Evolutionary conservation across 192 early-diverging fungal genomes (phyloP), one percentile per base, ranked within the genome.

Genomic region (Gonapodya sp.): DNA sequence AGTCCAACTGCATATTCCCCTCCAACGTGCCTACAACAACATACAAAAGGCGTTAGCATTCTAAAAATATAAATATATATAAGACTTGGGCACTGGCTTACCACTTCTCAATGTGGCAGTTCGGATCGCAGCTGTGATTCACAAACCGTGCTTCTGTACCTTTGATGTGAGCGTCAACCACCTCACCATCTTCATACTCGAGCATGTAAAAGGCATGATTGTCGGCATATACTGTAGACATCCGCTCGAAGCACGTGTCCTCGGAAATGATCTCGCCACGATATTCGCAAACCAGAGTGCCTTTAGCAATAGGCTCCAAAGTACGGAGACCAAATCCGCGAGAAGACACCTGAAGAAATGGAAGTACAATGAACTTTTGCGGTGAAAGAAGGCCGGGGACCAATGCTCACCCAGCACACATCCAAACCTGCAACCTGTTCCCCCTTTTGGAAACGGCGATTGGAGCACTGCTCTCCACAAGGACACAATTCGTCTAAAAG

Each of bases 51-150:
- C 24, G 31, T 0, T 75, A 31, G 73, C 0, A 30, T 1, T 24
- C 78, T 46, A 30, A 30, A 46, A 1, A 31, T 46, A 37, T 73
- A 73, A 64, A 2, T 0, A 82, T 14, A 73, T 18, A 16, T 36
- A 34, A 16, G 35, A 24, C 8, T 32, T 18, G 73, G 18, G 18
- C 83, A n/a, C n/a, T n/a, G n/a, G n/a, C 82, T 81, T 86, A 93
- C 94, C 94, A 96, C 84, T 94, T 95, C 83, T 96, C 95, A 36
- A 96, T 95, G 74, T 92, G 92, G 86, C 94, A 95, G 81, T 96
- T 96, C 1, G 95, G 95, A 14, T 90, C 89, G 81, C 95, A 96
- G 32, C 90, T 88, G 82, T 96, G 95, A 81, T 96, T 96, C 18
- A 95, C 90, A 84, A 95, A 96, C 37, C 95, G 86, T 46, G 94